Percentiles rank a stretch among this genome's conserved stretches.
These are phyloP conservation scores for Wallacemonas collosoma DNA, from an alignment of 208 protist genomes.

Conservation along the genomic window DNA sequence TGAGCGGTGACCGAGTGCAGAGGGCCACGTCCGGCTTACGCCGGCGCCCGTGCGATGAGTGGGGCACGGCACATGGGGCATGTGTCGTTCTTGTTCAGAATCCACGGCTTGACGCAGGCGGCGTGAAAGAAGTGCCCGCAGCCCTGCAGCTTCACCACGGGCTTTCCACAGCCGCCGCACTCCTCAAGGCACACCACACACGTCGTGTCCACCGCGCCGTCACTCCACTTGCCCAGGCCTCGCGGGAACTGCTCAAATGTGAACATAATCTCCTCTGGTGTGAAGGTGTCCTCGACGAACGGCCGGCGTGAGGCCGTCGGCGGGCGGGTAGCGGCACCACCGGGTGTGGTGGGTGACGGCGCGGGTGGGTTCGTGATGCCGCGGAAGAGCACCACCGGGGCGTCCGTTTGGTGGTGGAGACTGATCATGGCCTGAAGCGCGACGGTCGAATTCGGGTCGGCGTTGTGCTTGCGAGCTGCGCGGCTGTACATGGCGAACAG, in stretches of 20 bases:
- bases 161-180: conserved; percentile 3
- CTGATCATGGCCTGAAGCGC: conserved; percentile 15
- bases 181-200: conserved; percentile 30
- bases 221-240: background rate
- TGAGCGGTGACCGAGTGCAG: no score
- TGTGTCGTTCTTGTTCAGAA: conserved; percentile 17
- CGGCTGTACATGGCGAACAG: conserved; percentile 13
- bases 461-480: conserved; percentile 4
- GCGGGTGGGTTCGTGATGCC: background rate
- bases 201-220: conserved; percentile 16
- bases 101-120: conserved; percentile 40
- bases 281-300: conserved; percentile 8
- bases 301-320: background rate
- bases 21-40: background rate
- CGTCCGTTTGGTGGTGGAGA: conserved; percentile 8
- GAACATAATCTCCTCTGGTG: conserved; percentile 11
- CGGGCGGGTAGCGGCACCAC: background rate
- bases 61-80: conserved; percentile 39
- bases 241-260: conserved; percentile 7
- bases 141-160: conserved; percentile 31
- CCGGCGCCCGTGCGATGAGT: background rate
- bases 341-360: background rate
- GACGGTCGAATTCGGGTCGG: conserved; percentile 6
- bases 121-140: conserved; percentile 45
- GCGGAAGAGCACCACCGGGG: conserved; percentile 8